These are phyloP conservation scores for Calonectria pseudoturangicola DNA, from an alignment of 2,329 filamentous ascomycete genomes.

Conservation along the genomic window DNA sequence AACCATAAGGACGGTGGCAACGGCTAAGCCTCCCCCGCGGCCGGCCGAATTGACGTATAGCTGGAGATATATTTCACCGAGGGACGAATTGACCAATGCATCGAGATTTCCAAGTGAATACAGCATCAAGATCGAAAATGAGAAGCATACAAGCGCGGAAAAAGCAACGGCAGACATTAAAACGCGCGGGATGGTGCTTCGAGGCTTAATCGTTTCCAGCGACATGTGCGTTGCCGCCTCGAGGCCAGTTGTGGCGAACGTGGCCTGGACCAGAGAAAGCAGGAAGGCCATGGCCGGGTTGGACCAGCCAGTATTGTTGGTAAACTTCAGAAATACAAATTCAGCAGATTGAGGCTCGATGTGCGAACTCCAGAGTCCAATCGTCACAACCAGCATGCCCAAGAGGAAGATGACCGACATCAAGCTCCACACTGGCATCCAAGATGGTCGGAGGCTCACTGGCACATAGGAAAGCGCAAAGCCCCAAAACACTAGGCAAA, in stretches of 20 bases:
- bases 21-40: not conserved
- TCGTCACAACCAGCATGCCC: constrained; percentile 5
- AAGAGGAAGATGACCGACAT: constrained; percentile 4
- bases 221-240: constrained; percentile 10
- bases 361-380: constrained; percentile 3
- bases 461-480: not conserved
- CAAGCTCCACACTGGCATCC: not conserved
- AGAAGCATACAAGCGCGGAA: not conserved
- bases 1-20: not conserved
- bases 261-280: constrained; percentile 2
- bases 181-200: not conserved
- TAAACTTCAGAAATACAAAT: not conserved
- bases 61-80: constrained; percentile 14
- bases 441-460: not conserved
- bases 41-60: constrained; percentile 16
- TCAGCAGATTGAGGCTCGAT: not conserved
- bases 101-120: not conserved
- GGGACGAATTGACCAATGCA: not conserved
- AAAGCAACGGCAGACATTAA: not conserved
- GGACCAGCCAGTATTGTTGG: constrained; percentile 11
- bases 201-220: constrained; percentile 1
- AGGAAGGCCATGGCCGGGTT: not conserved
- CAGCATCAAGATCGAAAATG: not conserved
- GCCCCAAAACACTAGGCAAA: constrained; percentile 11
- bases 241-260: not conserved